Conservation (phyloP, 176 grass and related monocot genomes). For the Cocos nucifera region DNA sequence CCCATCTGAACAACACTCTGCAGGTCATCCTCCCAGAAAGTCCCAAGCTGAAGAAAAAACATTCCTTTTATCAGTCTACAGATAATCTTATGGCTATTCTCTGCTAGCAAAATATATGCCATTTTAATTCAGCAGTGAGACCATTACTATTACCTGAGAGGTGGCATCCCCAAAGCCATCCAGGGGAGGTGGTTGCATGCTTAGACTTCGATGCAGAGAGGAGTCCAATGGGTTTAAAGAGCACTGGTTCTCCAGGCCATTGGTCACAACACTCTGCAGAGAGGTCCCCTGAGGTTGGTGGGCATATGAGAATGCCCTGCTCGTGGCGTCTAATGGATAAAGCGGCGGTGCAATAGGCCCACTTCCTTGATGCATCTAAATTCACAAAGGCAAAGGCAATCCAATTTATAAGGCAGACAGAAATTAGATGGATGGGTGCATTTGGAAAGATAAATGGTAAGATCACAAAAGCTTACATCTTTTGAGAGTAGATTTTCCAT, state of each 20-base stretch:
- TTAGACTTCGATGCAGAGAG: constrained; percentile 5
- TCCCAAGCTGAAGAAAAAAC: constrained; percentile 23
- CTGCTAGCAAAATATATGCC: no score
- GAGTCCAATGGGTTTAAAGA: constrained; percentile 4
- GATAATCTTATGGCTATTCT: no score
- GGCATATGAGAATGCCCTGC: neutral
- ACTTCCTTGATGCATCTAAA: constrained; percentile 9
- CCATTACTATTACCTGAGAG: constrained; percentile 28
- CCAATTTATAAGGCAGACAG: neutral
- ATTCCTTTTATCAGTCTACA: neutral
- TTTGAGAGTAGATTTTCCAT: constrained; percentile 6
- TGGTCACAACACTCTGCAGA: constrained; percentile 11
- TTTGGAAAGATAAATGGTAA: neutral
- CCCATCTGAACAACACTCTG: constrained; percentile 69
- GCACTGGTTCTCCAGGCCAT: neutral
- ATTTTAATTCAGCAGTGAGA: neutral
- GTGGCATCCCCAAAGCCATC: constrained; percentile 25
- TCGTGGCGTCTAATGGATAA: neutral
- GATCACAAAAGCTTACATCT: constrained; percentile 24
- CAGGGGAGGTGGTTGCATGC: constrained; percentile 5
- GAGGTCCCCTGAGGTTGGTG: constrained; percentile 20
- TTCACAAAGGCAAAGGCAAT: neutral
- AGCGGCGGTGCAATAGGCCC: neutral
- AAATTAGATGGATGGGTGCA: neutral
- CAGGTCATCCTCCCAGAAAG: constrained; percentile 65